Evolutionary conservation across 441 rosid species (phyloP).

Genomic region (Lepidium campestre): DNA sequence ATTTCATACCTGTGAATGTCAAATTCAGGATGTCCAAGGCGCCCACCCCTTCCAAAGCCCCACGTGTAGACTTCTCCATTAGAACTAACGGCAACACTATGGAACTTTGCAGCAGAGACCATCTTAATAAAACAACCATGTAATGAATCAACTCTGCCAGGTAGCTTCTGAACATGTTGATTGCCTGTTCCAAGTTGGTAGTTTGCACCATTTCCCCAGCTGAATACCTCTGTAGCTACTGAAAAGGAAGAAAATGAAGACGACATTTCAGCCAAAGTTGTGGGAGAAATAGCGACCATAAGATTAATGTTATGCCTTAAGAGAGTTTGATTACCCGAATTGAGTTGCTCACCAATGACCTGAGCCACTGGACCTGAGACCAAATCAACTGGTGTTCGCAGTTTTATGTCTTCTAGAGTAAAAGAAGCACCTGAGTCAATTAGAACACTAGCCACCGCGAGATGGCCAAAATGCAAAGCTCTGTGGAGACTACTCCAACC

Average conservation of each 20-base stretch:
- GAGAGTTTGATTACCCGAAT: conserved; percentile 45
- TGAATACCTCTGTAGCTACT: conserved; percentile 84
- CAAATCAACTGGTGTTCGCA: conserved; percentile 75
- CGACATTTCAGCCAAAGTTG: background rate
- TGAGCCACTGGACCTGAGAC: conserved; percentile 88
- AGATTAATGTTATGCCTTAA: background rate
- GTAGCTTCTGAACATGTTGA: conserved; percentile 83
- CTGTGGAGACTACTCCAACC: conserved; percentile 99
- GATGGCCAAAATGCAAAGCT: conserved; percentile 98
- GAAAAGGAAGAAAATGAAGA: conserved; percentile 19
- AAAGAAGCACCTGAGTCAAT: conserved; percentile 79
- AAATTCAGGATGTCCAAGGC: conserved; percentile 99
- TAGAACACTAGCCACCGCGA: conserved; percentile 86
- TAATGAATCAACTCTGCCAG: conserved; percentile 90
- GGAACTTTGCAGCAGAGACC: conserved; percentile 94
- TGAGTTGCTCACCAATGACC: conserved; percentile 43
- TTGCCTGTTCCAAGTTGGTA: conserved; percentile 98
- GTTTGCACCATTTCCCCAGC: conserved; percentile 99
- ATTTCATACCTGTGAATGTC: conserved; percentile 84
- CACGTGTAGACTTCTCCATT: conserved; percentile 87
- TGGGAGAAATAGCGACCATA: background rate
- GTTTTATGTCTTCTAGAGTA: conserved; percentile 69
- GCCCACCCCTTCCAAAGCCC: conserved; percentile 99
- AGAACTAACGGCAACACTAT: conserved; percentile 77
- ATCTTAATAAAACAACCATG: conserved; percentile 64